Evolutionary conservation across 768 basidiomycete genomes (phyloP).

Genomic region (Hydnomerulius pinastri): DNA sequence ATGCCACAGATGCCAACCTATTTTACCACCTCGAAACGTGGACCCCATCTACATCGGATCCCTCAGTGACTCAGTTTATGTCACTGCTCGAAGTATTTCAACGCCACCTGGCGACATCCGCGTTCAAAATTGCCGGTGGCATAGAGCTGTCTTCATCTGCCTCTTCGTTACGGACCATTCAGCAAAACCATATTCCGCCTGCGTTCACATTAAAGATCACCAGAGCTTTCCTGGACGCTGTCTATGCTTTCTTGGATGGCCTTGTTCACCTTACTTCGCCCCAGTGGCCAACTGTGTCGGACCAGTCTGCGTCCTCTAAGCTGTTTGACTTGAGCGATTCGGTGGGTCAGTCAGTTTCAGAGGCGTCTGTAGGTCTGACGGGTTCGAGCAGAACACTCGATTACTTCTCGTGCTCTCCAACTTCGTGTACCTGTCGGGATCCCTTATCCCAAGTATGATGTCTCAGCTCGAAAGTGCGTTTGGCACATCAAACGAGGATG

Average conservation of each 20-base stretch:
- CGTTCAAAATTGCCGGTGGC: conserved; percentile 82
- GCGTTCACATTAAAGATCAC: conserved; percentile 75
- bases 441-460: conserved; percentile 77
- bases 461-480: conserved; percentile 78
- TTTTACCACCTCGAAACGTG: conserved; percentile 90
- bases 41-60: conserved; percentile 61
- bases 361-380: neutral
- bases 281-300: conserved; percentile 47
- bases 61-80: conserved; percentile 73
- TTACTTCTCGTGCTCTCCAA: conserved; percentile 89
- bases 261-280: conserved; percentile 77
- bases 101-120: conserved; percentile 69
- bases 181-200: conserved; percentile 61
- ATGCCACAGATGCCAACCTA: conserved; percentile 67
- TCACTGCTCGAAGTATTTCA: conserved; percentile 82
- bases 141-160: conserved; percentile 54
- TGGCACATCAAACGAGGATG: conserved; percentile 68
- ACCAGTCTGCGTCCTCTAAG: conserved; percentile 28
- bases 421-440: conserved; percentile 70
- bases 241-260: conserved; percentile 88
- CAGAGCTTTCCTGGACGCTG: conserved; percentile 80
- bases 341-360: conserved; percentile 40
- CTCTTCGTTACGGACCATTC: conserved; percentile 50
- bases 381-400: conserved; percentile 69
- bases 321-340: conserved; percentile 59